These are phyloP conservation scores for Austropuccinia psidii DNA, from an alignment of 1,284 basidiomycete genomes.

Conservation along the genomic window DNA sequence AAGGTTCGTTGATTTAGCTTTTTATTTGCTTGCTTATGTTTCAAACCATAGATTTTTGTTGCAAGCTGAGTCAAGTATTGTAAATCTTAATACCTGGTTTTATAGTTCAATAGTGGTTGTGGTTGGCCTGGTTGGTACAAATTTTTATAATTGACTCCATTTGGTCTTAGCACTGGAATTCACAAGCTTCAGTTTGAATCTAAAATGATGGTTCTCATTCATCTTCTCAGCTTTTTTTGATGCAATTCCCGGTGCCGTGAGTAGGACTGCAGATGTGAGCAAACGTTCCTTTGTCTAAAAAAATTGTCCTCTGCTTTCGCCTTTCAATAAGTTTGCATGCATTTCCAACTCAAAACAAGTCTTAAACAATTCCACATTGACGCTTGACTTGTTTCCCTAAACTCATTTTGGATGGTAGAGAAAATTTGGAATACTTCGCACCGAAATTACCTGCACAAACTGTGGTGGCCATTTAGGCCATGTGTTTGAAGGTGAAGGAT, in stretches of 20 bases:
- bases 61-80: not conserved
- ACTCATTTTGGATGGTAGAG: slow-evolving; percentile 37
- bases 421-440: slow-evolving; percentile 49
- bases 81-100: not conserved
- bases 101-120: slow-evolving; percentile 50
- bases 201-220: not conserved
- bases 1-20: slow-evolving; percentile 1
- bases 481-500: slow-evolving; percentile 45
- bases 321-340: not conserved
- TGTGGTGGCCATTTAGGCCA: slow-evolving; percentile 51
- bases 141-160: not conserved
- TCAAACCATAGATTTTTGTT: not conserved
- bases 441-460: slow-evolving; percentile 49
- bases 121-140: slow-evolving; percentile 47
- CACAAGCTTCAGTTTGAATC: not conserved
- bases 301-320: not conserved
- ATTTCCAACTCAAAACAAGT: not conserved
- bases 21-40: not conserved
- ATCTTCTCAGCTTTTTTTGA: slow-evolving; percentile 48
- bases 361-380: not conserved
- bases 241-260: slow-evolving; percentile 40
- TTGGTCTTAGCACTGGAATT: not conserved
- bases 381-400: slow-evolving; percentile 41
- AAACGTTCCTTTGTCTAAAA: not conserved
- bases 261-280: not conserved